Percentiles rank a stretch among this genome's conserved stretches.
These are phyloP conservation scores for Clavariopsis aquatica DNA, from an alignment of 495 filamentous ascomycete genomes.

Conservation along the genomic window DNA sequence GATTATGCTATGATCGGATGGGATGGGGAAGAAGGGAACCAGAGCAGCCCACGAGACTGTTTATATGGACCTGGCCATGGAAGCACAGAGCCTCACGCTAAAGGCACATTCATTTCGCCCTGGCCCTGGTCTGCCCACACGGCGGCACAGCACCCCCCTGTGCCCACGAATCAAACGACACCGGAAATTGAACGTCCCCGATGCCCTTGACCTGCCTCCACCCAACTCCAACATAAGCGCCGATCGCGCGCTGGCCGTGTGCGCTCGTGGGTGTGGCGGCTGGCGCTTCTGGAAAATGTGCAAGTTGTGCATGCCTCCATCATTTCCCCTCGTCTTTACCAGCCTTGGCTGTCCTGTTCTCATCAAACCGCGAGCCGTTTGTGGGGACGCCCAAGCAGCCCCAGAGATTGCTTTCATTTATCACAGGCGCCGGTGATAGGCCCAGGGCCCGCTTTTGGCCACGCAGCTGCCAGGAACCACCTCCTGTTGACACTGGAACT, in stretches of 20 bases:
- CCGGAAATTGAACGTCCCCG: constrained; percentile 10
- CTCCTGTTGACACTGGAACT: constrained; percentile 4
- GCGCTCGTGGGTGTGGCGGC: not conserved
- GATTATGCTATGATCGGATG: constrained; percentile 23
- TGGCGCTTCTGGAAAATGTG: not conserved
- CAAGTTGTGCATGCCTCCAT: not conserved
- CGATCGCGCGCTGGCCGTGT: not conserved
- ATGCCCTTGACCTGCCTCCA: not conserved
- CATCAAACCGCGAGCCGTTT: not conserved
- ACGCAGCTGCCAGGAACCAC: not conserved
- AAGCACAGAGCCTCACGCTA: constrained; percentile 10
- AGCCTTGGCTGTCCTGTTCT: not conserved
- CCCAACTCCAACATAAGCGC: not conserved
- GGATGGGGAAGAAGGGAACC: constrained; percentile 7
- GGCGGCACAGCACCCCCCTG: not conserved
- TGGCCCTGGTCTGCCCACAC: not conserved
- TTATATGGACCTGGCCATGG: constrained; percentile 2
- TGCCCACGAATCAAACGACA: constrained; percentile 12
- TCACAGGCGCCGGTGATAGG: not conserved
- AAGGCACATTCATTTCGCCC: not conserved
- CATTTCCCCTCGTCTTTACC: not conserved
- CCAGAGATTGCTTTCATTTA: not conserved
- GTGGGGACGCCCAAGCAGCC: not conserved
- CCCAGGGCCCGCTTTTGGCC: not conserved
- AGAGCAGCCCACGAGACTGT: constrained; percentile 19